Evolutionary conservation across 176 grass and related monocot species (phyloP).

Genomic region (Rhynchospora tenuis): DNA sequence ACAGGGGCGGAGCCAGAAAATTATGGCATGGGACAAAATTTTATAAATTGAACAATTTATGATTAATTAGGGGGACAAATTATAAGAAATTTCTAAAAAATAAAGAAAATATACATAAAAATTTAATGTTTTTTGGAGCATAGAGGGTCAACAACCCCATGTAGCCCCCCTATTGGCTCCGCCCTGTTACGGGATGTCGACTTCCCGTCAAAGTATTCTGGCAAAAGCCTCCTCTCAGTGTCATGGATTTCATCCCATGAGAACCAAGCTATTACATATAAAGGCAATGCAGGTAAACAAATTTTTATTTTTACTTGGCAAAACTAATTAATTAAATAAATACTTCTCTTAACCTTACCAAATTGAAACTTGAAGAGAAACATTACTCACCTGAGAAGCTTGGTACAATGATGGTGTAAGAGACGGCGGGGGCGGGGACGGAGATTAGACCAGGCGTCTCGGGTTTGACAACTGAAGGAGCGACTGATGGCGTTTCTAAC

Average conservation of each 20-base stretch:
- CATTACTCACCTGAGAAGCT: slow-evolving; percentile 68
- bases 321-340: not conserved
- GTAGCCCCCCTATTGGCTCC: too few species aligned
- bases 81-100: too few species aligned
- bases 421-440: slow-evolving; percentile 8
- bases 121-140: too few species aligned
- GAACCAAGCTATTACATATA: slow-evolving; percentile 62
- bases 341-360: not conserved
- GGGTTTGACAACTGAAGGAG: not conserved
- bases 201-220: slow-evolving; percentile 81
- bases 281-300: not conserved
- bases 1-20: too few species aligned
- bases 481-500: not conserved
- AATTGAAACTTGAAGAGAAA: not conserved
- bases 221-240: slow-evolving; percentile 69
- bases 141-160: too few species aligned
- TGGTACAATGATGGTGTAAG: slow-evolving; percentile 65
- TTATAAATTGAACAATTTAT: too few species aligned
- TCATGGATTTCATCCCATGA: slow-evolving; percentile 69
- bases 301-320: not conserved
- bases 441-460: not conserved
- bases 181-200: slow-evolving; percentile 43
- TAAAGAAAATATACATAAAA: too few species aligned
- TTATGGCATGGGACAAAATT: too few species aligned
- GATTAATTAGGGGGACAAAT: too few species aligned